These are phyloP conservation scores for Anaeramoeba flamelloides DNA, from an alignment of 78 protist species.

Conservation along the genomic window DNA sequence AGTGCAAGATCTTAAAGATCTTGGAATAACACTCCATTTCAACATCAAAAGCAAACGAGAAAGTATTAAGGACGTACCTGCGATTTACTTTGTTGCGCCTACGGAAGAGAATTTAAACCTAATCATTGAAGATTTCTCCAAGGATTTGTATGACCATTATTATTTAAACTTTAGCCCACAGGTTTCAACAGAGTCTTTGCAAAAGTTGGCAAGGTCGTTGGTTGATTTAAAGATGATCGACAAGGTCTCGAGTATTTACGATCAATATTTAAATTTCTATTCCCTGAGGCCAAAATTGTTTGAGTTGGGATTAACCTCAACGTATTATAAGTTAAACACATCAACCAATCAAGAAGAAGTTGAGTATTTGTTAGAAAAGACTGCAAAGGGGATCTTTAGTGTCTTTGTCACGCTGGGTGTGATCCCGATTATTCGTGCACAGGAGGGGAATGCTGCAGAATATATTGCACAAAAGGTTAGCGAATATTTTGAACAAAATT, in stretches of 20 bases:
- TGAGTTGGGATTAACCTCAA: conserved; percentile 6
- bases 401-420: conserved; percentile 49
- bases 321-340: conserved; percentile 36
- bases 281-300: conserved; percentile 56
- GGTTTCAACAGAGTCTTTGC: conserved; percentile 44
- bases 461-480: too few species aligned
- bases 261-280: conserved; percentile 59
- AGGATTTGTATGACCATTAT: conserved; percentile 45
- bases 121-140: conserved; percentile 44
- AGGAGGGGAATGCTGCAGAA: conserved; percentile 47
- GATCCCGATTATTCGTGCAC: conserved; percentile 48
- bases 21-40: conserved; percentile 60
- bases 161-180: conserved; percentile 55
- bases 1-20: conserved; percentile 52
- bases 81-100: conserved; percentile 71
- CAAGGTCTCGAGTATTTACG: conserved; percentile 23
- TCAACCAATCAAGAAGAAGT: conserved; percentile 26
- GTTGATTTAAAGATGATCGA: conserved; percentile 32
- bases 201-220: conserved; percentile 41
- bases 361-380: conserved; percentile 23
- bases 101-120: conserved; percentile 48
- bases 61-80: conserved; percentile 63
- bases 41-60: conserved; percentile 52
- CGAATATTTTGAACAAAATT: too few species aligned
- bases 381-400: conserved; percentile 45